Evolutionary conservation across 139 green algal species (phyloP), one percentile per base, ranked within the genome.

Genomic region (Raphidocelis subcapitata): DNA sequence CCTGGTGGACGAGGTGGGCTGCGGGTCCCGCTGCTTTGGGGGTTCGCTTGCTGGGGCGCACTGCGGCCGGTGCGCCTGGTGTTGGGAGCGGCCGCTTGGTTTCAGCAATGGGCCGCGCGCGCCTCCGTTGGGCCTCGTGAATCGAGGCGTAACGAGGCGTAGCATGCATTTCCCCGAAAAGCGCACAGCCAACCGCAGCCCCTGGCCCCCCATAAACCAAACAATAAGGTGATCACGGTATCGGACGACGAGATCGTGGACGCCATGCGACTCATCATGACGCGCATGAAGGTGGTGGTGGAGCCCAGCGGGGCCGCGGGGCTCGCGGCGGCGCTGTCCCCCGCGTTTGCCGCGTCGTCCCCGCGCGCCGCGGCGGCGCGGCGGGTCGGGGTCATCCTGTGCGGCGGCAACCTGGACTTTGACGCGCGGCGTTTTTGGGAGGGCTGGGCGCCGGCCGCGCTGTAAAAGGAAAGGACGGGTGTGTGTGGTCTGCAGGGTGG

Each of bases 301-400:
- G 92, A 97, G 86, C 92, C 92, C 8, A 89, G 75, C 62, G 92
- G 89, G 0, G 92, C 92, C 0, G 88, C 85, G 15, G 88, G 87
- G 0, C 76, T 97, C 41, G 92, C 92, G 8, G 92, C 92, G 1
- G 86, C 82, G 28, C 37, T 94, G 65, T 79, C 79, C 14, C 61
- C 32, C 0, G 31, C 63, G 33, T 82, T 85, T 46, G 5, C 52
- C 41, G 18, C 51, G 59, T n/a, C 46, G 29, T 23, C 54, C 16
- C 60, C 62, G 2, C 12, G 21, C 29, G 3, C 24, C 26, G 54
- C 68, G 26, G 20, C 35, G 3, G 20, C n/a, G 35, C 31, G 36
- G 69, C 44, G 32, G n/a, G 36, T 97, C 28, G 92, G 90, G 3
- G 83, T 96, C n/a, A 62, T 97, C 4, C 73, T 97, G 36, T 93